These are phyloP conservation scores for Tylopilus rubrobrunneus DNA, from an alignment of 768 basidiomycete species.

Conservation along the genomic window DNA sequence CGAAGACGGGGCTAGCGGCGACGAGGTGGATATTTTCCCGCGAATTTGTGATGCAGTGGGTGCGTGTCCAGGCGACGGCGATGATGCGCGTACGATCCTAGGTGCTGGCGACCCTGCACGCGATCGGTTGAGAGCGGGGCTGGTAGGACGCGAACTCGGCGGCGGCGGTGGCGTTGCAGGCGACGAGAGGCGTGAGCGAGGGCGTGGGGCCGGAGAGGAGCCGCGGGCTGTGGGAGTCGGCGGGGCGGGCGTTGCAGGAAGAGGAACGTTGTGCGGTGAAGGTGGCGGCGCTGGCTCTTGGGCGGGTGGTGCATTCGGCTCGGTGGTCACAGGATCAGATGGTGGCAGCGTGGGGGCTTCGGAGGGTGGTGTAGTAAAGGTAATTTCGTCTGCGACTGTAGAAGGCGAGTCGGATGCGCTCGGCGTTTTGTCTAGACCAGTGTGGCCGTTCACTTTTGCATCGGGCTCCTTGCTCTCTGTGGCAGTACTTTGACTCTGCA, in stretches of 20 bases:
- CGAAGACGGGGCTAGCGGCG: conserved; percentile 32
- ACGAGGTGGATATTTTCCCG: conserved; percentile 15
- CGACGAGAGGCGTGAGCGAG: conserved; percentile 32
- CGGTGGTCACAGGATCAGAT: conserved; percentile 5
- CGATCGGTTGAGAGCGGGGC: conserved; percentile 23
- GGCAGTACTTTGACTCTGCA: neutral
- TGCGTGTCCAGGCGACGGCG: conserved; percentile 11
- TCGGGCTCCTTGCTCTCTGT: conserved; percentile 4
- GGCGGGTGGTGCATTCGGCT: conserved; percentile 2
- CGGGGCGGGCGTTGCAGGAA: conserved; percentile 24
- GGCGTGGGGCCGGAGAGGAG: conserved; percentile 22
- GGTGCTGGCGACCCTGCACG: conserved; percentile 24
- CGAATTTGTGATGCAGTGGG: conserved; percentile 8
- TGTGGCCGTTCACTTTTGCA: conserved; percentile 1
- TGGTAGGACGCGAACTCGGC: conserved; percentile 28
- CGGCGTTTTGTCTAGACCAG: conserved; percentile 7
- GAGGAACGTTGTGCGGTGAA: conserved; percentile 20
- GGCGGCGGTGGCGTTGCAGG: conserved; percentile 31
- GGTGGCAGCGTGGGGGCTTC: neutral
- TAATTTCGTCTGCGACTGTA: conserved; percentile 18
- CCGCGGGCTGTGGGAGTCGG: conserved; percentile 24
- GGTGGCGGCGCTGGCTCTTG: conserved; percentile 2
- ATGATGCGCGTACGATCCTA: conserved; percentile 3
- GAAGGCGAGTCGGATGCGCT: conserved; percentile 12
- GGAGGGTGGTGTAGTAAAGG: conserved; percentile 14